Evolutionary conservation across 2,329 filamentous ascomycete genomes (phyloP).

Genomic region (Diaporthe amygdali): DNA sequence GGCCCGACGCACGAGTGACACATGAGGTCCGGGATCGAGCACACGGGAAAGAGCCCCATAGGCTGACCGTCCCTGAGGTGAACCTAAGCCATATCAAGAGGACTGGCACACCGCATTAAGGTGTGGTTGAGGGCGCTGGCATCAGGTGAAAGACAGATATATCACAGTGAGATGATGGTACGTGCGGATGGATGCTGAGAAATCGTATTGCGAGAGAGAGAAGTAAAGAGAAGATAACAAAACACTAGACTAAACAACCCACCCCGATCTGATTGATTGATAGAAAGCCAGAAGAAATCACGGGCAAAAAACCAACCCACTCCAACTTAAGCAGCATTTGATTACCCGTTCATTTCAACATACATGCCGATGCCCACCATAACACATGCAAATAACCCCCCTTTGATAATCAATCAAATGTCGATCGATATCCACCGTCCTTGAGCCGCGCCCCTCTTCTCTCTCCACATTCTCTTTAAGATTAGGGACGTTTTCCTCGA

Average conservation of each 20-base stretch:
- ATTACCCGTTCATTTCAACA: conserved; percentile 10
- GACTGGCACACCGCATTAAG: neutral
- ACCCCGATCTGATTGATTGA: neutral
- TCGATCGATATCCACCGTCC: neutral
- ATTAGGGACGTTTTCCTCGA: conserved; percentile 7
- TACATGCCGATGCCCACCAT: neutral
- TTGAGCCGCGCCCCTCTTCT: neutral
- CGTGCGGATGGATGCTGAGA: neutral
- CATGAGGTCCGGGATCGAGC: no score
- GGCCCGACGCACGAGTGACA: no score
- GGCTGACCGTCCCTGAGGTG: neutral
- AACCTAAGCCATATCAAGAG: neutral
- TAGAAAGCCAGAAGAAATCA: neutral
- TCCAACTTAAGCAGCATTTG: neutral
- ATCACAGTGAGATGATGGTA: neutral
- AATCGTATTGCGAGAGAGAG: neutral
- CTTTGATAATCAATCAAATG: neutral
- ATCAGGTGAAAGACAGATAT: neutral
- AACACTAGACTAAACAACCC: neutral
- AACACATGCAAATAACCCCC: conserved; percentile 6
- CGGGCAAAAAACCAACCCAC: neutral
- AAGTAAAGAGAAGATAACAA: neutral
- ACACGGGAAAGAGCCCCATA: neutral
- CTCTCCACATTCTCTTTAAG: conserved; percentile 6
- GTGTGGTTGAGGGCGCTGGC: neutral